Conservation (phyloP, 305 asterid genomes). For the Fraxinus sp. region DNA sequence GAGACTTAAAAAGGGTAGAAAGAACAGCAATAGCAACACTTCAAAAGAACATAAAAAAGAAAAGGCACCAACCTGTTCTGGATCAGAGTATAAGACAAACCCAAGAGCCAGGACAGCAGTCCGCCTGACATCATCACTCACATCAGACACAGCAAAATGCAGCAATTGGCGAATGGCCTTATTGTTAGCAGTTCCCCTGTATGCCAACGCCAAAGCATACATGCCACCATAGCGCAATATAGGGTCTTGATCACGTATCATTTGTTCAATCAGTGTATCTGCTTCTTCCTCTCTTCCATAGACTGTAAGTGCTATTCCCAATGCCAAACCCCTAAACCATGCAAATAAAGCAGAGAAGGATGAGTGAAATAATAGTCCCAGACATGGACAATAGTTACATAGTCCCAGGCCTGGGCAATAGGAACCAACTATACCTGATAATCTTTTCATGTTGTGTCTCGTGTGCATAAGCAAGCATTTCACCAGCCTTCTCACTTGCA, state of each 20-base stretch:
- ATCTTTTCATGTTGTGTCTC: constrained; percentile 99
- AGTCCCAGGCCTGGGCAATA: constrained; percentile 9
- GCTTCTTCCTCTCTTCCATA: constrained; percentile 96
- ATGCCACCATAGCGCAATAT: constrained; percentile 94
- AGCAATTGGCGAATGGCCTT: constrained; percentile 91
- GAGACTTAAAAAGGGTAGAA: neutral
- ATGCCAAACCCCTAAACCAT: constrained; percentile 70
- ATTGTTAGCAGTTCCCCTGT: constrained; percentile 91
- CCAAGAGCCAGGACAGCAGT: constrained; percentile 98
- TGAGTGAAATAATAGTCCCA: neutral
- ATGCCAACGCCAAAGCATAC: constrained; percentile 96
- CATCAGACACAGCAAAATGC: constrained; percentile 98
- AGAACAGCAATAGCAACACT: neutral
- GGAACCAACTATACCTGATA: constrained; percentile 56
- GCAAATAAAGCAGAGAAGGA: neutral
- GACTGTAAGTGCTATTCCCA: constrained; percentile 91
- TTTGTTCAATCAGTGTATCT: constrained; percentile 81
- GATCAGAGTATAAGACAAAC: constrained; percentile 81
- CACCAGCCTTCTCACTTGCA: constrained; percentile 91
- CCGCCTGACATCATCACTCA: constrained; percentile 92
- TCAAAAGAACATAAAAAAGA: neutral
- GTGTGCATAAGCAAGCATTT: constrained; percentile 98
- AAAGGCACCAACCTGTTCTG: constrained; percentile 75
- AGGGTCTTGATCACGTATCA: constrained; percentile 97
- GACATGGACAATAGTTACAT: neutral